Base-by-base conservation (phyloP, 2,329 filamentous ascomycete species). In the Ophiostoma sp. region DNA sequence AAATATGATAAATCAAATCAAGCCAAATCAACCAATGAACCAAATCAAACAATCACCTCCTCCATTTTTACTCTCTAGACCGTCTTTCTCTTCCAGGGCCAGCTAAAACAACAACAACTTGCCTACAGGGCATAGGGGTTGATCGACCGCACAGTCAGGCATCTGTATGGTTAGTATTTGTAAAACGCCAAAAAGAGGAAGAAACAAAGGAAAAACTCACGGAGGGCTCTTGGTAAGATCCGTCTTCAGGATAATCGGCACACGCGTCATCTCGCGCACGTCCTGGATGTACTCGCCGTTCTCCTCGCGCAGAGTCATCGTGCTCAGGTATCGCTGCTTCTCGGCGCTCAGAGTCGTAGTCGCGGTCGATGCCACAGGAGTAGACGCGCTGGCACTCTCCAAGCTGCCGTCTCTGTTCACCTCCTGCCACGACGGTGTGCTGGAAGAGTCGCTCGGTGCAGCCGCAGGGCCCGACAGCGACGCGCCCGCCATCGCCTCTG, bases 161-260 rank as follows among this genome's bases (percentile, higher is more conserved):
- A 94, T 75, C 90, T 93, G 67, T 20, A 75, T 85, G 80, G 85
- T 82, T 76, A 75, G 71, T 17, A 67, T 13, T 4, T 6, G 17
- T 15, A 33, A 60, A 60, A 31, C 15, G 3, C 11, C 13, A 10
- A 10, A 39, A 35, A 64, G n/a, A 4, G 39, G 23, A 36, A 39
- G 20, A 44, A 33, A 15, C 4, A 33, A 67, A 27, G 1, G 27
- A 27, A 62, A 35, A 7, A 94, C 95, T 89, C 91, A 99, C 94
- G 95, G 95, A 82, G 95, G 95, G 83, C 94, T 98, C 91, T 99
- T 99, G 82, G 86, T 92, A 77, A 99, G 87, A 82, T 99, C 95
- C 74, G 95, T 98, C 89, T 97, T 98, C 77, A 99, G 83, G 79
- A 99, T 96, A 75, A 99, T 91, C n/a, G 95, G 95, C 72, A 99